Conservation (phyloP, 2,329 filamentous ascomycete genomes). For the Venturiaceae sp. region DNA sequence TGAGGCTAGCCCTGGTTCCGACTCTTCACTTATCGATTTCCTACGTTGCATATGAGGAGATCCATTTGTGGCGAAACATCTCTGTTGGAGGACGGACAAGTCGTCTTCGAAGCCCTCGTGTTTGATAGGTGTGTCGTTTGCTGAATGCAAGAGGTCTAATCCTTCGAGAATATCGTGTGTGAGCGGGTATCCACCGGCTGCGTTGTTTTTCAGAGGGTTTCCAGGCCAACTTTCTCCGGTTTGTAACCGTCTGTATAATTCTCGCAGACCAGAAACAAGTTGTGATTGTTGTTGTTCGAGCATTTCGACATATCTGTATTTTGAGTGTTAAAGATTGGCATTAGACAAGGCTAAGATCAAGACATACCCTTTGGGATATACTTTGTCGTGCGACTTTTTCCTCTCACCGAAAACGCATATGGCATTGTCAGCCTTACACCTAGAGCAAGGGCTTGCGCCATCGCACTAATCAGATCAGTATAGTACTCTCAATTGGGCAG, state of each 20-base stretch:
- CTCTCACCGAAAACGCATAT: slow-evolving; percentile 57
- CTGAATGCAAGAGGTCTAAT: slow-evolving; percentile 46
- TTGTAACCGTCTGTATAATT: slow-evolving; percentile 45
- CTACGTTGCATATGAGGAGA: slow-evolving; percentile 42
- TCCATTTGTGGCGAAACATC: slow-evolving; percentile 31
- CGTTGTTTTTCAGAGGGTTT: slow-evolving; percentile 37
- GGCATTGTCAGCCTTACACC: slow-evolving; percentile 54
- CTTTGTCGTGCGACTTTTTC: slow-evolving; percentile 57
- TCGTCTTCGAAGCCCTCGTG: slow-evolving; percentile 50
- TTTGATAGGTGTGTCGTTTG: slow-evolving; percentile 33
- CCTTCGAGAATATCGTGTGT: slow-evolving; percentile 55
- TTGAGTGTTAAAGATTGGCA: slow-evolving; percentile 10
- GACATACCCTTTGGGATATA: slow-evolving; percentile 55
- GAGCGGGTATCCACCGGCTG: slow-evolving; percentile 45
- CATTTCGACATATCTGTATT: slow-evolving; percentile 52
- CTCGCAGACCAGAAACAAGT: slow-evolving; percentile 50
- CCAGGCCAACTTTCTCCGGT: slow-evolving; percentile 48
- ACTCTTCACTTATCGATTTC: slow-evolving; percentile 47
- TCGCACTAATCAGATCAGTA: slow-evolving; percentile 39
- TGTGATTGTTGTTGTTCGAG: slow-evolving; percentile 56
- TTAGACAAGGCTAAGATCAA: neutral
- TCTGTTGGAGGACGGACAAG: slow-evolving; percentile 43
- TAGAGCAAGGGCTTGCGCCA: slow-evolving; percentile 49
- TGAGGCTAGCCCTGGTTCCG: slow-evolving; percentile 40
- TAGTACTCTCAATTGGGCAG: neutral